phyloP scores from a whole-genome alignment of 352 stramenopile genomes.

The Phytophthora lateralis region DNA sequence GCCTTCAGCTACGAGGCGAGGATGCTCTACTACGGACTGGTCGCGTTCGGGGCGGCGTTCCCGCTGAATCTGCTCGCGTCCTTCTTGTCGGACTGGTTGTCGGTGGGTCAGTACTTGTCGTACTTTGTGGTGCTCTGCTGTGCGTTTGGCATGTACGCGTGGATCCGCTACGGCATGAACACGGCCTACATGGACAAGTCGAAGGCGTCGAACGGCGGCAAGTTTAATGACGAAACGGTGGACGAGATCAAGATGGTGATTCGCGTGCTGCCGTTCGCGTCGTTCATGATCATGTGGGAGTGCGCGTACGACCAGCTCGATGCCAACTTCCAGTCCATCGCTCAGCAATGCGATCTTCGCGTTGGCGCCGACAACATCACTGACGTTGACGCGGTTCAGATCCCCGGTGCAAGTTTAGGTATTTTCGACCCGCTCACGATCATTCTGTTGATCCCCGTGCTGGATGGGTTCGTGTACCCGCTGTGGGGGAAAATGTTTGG shows the following conservation, averaged over 20 bases:
- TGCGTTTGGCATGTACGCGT: constrained; percentile 80
- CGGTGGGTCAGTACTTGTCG: constrained; percentile 70
- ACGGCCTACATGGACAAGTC: constrained; percentile 87
- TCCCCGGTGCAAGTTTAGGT: constrained; percentile 78
- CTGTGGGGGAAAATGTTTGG: constrained; percentile 59
- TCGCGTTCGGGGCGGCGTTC: constrained; percentile 71
- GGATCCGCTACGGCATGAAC: constrained; percentile 83
- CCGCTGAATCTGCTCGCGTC: constrained; percentile 77
- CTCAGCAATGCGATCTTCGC: constrained; percentile 83
- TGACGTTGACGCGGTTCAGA: constrained; percentile 49
- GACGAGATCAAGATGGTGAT: constrained; percentile 89
- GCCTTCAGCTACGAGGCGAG: constrained; percentile 76
- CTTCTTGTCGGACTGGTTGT: constrained; percentile 62
- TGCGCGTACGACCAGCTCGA: constrained; percentile 88
- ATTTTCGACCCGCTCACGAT: constrained; percentile 90
- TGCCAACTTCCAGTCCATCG: constrained; percentile 88
- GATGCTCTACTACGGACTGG: constrained; percentile 80
- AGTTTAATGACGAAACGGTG: constrained; percentile 82
- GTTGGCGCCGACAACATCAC: constrained; percentile 38
- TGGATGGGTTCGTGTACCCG: constrained; percentile 80
- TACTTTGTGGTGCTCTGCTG: constrained; percentile 73
- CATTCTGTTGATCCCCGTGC: constrained; percentile 75
- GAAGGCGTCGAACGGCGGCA: constrained; percentile 78
- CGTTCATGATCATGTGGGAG: constrained; percentile 92
- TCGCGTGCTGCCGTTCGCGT: constrained; percentile 83